Evolutionary conservation across 805 yeast species (phyloP), one percentile per base, ranked within the genome.

Genomic region (Lachancea mirantina): DNA sequence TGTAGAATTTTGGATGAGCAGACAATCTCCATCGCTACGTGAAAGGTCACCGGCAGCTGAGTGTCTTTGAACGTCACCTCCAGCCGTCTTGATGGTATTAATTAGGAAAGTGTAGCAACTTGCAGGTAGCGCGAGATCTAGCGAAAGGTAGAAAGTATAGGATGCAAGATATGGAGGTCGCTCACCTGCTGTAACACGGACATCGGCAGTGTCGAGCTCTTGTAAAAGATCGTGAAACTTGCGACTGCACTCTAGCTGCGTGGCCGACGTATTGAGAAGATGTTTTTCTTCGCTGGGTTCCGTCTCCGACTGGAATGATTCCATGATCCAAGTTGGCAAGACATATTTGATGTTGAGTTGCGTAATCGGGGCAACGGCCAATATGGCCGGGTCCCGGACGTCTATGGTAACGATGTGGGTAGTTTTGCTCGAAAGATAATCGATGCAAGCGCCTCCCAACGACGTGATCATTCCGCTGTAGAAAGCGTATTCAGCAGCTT

Each of bases 321-420:
- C 81, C 32, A 78, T 77, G 9, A 88, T 57, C 96, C 95, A 89
- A 14, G 75, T 72, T 0, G 95, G 94, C 3, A 70, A 62, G 3
- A 88, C 92, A 10, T 78, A 67, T 30, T 70, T 65, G 21, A 81
- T 76, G 21, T 63, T 53, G 22, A 63, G 54, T 4, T 52, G 29
- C 1, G 59, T 60, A 15, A 57, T 55, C 19, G 60, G 47, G 28
- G 68, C 58, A 3, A 65, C 61, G 1, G 83, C 84, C 16, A 72
- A 64, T 23, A 74, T 65, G 28, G 78, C 71, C 38, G 75, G 75
- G 33, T 75, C 82, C 34, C 74, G 72, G 3, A 71, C 50, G 41
- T 72, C 73, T 4, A 56, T 49, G 0, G 89, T 72, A 14, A 89
- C 62, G 21, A 85, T 65, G 63, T 89, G 96, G 0, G 96, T 84